Evolutionary conservation across 2,329 filamentous ascomycete species (phyloP).

Genomic region (Cercospora sp.): DNA sequence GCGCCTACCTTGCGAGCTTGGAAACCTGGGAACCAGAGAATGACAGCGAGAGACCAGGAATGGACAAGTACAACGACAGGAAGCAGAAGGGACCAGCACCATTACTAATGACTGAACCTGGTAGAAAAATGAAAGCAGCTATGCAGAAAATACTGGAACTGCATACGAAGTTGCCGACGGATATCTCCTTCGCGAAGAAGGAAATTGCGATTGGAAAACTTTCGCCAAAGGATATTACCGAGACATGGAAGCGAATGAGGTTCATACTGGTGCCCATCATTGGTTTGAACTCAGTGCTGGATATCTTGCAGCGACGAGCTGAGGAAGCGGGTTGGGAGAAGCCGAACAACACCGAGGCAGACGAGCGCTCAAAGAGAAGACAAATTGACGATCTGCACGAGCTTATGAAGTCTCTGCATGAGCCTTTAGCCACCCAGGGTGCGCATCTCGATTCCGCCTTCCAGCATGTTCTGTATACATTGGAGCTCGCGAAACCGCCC

Average conservation of each 20-base stretch:
- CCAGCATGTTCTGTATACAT: slow-evolving; percentile 59
- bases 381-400: slow-evolving; percentile 55
- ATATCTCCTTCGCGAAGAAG: slow-evolving; percentile 70
- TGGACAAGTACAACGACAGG: neutral
- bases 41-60: neutral
- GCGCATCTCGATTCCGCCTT: slow-evolving; percentile 65
- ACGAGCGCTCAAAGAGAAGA: slow-evolving; percentile 20
- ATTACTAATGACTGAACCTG: slow-evolving; percentile 28
- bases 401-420: slow-evolving; percentile 67
- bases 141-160: slow-evolving; percentile 48
- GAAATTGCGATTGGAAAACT: slow-evolving; percentile 71
- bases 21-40: slow-evolving; percentile 55
- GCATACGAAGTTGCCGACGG: slow-evolving; percentile 65
- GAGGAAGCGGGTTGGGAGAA: slow-evolving; percentile 55
- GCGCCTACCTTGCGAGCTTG: slow-evolving; percentile 62
- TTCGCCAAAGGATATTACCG: slow-evolving; percentile 61
- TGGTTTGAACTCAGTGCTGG: slow-evolving; percentile 67
- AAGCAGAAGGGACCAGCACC: slow-evolving; percentile 2
- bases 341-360: slow-evolving; percentile 21
- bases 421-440: slow-evolving; percentile 64
- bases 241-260: slow-evolving; percentile 61
- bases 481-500: slow-evolving; percentile 51
- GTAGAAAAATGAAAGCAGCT: slow-evolving; percentile 36
- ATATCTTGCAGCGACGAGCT: slow-evolving; percentile 67
- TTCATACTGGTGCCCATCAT: slow-evolving; percentile 64